Evolutionary conservation across 2,329 filamentous ascomycete genomes (phyloP).

Genomic region (Ophiostoma australiae): DNA sequence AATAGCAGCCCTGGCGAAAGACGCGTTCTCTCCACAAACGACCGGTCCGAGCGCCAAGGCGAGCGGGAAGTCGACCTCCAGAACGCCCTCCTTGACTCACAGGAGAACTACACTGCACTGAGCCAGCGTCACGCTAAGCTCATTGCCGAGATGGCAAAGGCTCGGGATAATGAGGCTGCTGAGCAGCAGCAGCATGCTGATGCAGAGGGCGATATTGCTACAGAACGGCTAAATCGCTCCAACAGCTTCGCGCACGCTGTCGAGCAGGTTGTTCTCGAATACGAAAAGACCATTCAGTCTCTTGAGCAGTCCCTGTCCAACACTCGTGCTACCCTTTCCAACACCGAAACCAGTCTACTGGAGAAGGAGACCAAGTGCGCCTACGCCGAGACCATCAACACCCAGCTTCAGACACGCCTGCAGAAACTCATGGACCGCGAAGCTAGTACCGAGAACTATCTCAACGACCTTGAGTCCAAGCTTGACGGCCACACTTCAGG

Average conservation of each 20-base stretch:
- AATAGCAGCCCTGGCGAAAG: conserved; percentile 52
- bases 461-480: conserved; percentile 85
- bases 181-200: conserved; percentile 57
- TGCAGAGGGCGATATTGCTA: conserved; percentile 68
- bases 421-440: conserved; percentile 92
- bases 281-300: conserved; percentile 95
- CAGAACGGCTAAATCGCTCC: conserved; percentile 85
- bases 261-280: conserved; percentile 92
- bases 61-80: conserved; percentile 87
- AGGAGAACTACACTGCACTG: conserved; percentile 90
- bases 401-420: conserved; percentile 81
- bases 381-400: conserved; percentile 86
- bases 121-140: conserved; percentile 92
- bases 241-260: conserved; percentile 95
- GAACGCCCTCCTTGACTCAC: conserved; percentile 84
- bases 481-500: conserved; percentile 86
- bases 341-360: conserved; percentile 76
- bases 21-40: conserved; percentile 53
- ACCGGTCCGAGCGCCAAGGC: conserved; percentile 71
- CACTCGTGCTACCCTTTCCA: conserved; percentile 76
- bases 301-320: conserved; percentile 87
- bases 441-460: conserved; percentile 82
- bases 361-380: conserved; percentile 93
- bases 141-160: conserved; percentile 87
- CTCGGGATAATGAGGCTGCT: conserved; percentile 62